These are phyloP conservation scores for Wickerhamomyces chambardii DNA, from an alignment of 805 yeast genomes.

Conservation along the genomic window DNA sequence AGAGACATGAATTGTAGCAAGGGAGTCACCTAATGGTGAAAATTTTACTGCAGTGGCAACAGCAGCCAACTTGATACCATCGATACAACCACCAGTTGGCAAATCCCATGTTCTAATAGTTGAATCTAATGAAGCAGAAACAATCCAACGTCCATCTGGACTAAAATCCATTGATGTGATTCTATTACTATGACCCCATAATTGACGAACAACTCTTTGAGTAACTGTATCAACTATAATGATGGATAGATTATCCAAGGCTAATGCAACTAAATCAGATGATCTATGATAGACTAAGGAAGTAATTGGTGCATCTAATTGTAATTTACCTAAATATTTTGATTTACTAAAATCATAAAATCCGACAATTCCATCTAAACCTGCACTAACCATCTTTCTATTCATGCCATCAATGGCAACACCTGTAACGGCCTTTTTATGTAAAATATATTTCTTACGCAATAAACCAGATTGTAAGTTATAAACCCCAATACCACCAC, in stretches of 20 bases:
- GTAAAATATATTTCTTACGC: constrained; percentile 61
- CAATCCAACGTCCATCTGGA: constrained; percentile 93
- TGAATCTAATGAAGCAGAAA: constrained; percentile 74
- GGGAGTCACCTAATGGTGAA: constrained; percentile 80
- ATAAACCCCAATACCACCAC: constrained; percentile 78
- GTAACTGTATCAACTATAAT: constrained; percentile 78
- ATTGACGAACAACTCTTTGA: constrained; percentile 72
- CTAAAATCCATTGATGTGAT: constrained; percentile 85
- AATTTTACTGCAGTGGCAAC: constrained; percentile 78
- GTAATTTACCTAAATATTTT: constrained; percentile 54
- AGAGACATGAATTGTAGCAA: constrained; percentile 87
- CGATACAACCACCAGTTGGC: constrained; percentile 95
- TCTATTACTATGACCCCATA: constrained; percentile 85
- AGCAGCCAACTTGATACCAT: constrained; percentile 69
- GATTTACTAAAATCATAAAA: constrained; percentile 79
- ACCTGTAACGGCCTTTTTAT: constrained; percentile 81
- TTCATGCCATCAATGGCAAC: constrained; percentile 87
- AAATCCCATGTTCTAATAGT: constrained; percentile 95
- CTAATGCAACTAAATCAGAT: constrained; percentile 78
- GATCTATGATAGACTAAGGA: constrained; percentile 68
- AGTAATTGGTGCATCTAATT: constrained; percentile 71
- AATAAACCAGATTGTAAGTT: constrained; percentile 88
- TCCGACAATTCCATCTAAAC: constrained; percentile 84
- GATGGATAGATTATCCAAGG: constrained; percentile 79
- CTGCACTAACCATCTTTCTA: constrained; percentile 75